Evolutionary conservation across 1,139 yeast species (phyloP), one percentile per base, ranked within the genome.

Genomic region (Scheffersomyces insectosa): DNA sequence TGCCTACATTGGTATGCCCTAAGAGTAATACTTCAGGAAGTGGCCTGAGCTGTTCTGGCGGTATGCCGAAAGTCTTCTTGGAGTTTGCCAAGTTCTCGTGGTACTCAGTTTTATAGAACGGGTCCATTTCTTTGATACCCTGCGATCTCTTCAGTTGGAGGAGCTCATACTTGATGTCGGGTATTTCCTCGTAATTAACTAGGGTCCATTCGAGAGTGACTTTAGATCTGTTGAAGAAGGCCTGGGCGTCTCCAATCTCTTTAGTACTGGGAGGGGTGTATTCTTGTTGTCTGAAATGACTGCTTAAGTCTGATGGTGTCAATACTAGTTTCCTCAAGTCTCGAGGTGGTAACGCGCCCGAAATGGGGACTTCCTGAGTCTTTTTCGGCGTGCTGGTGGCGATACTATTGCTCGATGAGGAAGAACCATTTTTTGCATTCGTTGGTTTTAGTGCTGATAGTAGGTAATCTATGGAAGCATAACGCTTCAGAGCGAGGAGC

Each of bases 1-100:
- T 89, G 0, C 97, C 97, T 1, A 82, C 89, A 55, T 89, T 89
- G 40, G 95, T 85, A 50, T 88, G 79, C 0, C 97, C 97, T 41
- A 89, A 57, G 35, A 89, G 72, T 6, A 85, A 68, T 3, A 88
- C 79, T 55, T 88, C 96, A 0, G 96, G 96, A 12, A 72, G 53
- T 11, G 63, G 60, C 38, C 48, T 54, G 31, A 70, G 54, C 20
- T 62, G 50, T 12, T 52, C 57, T 4, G 72, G 70, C 12, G 46
- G 49, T 15, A 68, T 60, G 0, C 74, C 73, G 48, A 65, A 67
- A 1, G 70, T 56, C 41, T 51, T 59, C 43, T 49, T 48, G 10
- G 65, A 54, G 13, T 43, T 43, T 13, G 42, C 45, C 35, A 55
- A 39, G 29, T 51, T 54, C 20, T 51, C 52, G 28, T 56, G 56